Base-by-base conservation (phyloP, 352 stramenopile species). In the Phytophthora chlamydospora region DNA sequence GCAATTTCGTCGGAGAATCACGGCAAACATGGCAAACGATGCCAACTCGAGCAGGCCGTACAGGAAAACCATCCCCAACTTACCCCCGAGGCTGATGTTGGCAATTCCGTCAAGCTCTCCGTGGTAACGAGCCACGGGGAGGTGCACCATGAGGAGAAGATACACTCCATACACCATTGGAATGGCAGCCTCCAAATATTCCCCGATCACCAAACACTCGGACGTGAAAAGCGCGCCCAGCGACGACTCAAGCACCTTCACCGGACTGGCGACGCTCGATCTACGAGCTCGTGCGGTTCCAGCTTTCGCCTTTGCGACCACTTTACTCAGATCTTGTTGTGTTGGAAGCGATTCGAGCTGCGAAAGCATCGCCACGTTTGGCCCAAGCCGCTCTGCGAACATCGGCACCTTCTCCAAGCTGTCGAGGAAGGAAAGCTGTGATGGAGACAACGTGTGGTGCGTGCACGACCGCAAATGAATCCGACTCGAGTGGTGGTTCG, bases 161-260 rank as follows among this genome's bases (percentile, higher is more conserved):
- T 34, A 70, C 2, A 32, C 40, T 24, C 33, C 55, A 46, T 75
- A 76, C 31, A 76, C 51, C n/a, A 74, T 10, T 1, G 58, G 62
- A 31, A 71, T 71, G 33, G 68, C 50, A 11, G 62, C 27, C 29
- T 80, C 72, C 14, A 65, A 53, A 61, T 77, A 77, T 55, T 80
- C 72, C 17, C 66, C 47, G 1, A 77, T 57, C 3, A 72, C 46
- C 19, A 75, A 43, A 46, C 69, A 77, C 47, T 80, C 68, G 24
- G 60, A 67, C 3, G 58, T 61, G 39, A 69, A 80, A n/a, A 73
- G 41, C 12, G 71, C 35, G 17, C 49, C 17, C n/a, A 58, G 32
- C 9, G 50, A 38, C 6, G 39, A 12, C 4, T 58, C 36, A 34
- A 58, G 48, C 19, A 45, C 48, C 38, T 44, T 51, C 9, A 32